These are phyloP conservation scores for Chaetomium sp. DNA, from an alignment of 2,329 filamentous ascomycete genomes.

Conservation along the genomic window DNA sequence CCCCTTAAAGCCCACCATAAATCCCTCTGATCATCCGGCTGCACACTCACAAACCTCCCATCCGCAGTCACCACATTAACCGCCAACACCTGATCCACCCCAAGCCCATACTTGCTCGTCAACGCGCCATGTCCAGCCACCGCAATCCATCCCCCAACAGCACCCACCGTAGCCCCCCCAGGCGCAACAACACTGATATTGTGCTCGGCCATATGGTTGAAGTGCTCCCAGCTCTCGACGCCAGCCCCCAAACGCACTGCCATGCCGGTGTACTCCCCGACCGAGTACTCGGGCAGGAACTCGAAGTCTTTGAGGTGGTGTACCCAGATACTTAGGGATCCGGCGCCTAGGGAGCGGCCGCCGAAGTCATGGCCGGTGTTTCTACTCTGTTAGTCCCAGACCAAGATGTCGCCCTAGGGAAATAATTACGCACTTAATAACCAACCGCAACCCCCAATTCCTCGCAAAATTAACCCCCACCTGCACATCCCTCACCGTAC, in stretches of 20 bases:
- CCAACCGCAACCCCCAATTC: constrained; percentile 31
- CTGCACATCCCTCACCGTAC: constrained; percentile 31
- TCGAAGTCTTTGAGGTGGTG: constrained; percentile 43
- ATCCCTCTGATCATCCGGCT: constrained; percentile 31
- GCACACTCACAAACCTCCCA: constrained; percentile 40
- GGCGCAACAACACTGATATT: constrained; percentile 31
- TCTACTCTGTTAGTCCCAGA: constrained; percentile 4
- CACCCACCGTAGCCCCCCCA: constrained; percentile 31
- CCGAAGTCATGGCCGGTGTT: constrained; percentile 51
- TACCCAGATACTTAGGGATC: constrained; percentile 48
- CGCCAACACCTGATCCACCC: constrained; percentile 45
- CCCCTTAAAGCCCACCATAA: constrained; percentile 38
- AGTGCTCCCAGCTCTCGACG: constrained; percentile 25
- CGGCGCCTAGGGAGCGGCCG: constrained; percentile 53
- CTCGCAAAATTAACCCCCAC: constrained; percentile 34
- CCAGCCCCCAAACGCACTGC: constrained; percentile 46
- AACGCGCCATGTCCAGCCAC: constrained; percentile 45
- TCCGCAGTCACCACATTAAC: constrained; percentile 42
- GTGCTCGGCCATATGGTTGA: constrained; percentile 27
- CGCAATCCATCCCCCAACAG: constrained; percentile 46
- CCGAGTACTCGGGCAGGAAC: constrained; percentile 29
- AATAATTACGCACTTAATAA: constrained; percentile 34
- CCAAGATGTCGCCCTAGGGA: neutral
- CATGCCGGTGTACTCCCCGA: constrained; percentile 34
- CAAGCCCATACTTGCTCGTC: constrained; percentile 42